phyloP scores from a whole-genome alignment of 371 early-diverging fungal species.

The Choanephora cucurbitarum region DNA sequence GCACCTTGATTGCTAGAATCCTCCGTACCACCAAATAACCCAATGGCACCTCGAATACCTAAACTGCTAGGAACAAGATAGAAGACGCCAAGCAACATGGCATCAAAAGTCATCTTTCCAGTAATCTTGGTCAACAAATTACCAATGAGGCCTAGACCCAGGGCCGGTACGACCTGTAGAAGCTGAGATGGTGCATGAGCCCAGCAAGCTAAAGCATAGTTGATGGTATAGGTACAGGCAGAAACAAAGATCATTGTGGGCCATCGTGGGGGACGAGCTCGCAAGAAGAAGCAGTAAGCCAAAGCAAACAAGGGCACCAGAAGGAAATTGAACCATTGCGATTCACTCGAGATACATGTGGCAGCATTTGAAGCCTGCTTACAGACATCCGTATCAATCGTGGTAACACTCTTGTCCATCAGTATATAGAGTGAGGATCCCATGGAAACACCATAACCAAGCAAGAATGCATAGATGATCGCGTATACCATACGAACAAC shows the following conservation, averaged over 20 bases:
- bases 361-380: constrained; percentile 21
- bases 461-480: constrained; percentile 73
- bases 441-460: constrained; percentile 80
- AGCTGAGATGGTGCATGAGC: constrained; percentile 53
- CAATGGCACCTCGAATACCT: constrained; percentile 48
- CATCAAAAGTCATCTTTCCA: constrained; percentile 58
- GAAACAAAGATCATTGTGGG: constrained; percentile 39
- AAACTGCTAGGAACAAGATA: constrained; percentile 60
- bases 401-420: constrained; percentile 28
- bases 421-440: constrained; percentile 56
- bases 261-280: constrained; percentile 41
- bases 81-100: constrained; percentile 53
- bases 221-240: constrained; percentile 33
- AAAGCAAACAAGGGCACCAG: constrained; percentile 46
- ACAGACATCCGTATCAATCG: constrained; percentile 13
- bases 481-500: constrained; percentile 81
- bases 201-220: constrained; percentile 34
- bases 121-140: constrained; percentile 55
- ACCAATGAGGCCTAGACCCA: constrained; percentile 56
- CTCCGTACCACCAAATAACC: constrained; percentile 36
- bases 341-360: constrained; percentile 31
- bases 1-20: constrained; percentile 44
- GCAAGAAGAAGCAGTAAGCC: constrained; percentile 42
- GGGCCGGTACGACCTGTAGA: constrained; percentile 52
- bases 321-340: constrained; percentile 37